Conservation (phyloP, 768 basidiomycete species). For the Stropharia rugosoannulata region DNA sequence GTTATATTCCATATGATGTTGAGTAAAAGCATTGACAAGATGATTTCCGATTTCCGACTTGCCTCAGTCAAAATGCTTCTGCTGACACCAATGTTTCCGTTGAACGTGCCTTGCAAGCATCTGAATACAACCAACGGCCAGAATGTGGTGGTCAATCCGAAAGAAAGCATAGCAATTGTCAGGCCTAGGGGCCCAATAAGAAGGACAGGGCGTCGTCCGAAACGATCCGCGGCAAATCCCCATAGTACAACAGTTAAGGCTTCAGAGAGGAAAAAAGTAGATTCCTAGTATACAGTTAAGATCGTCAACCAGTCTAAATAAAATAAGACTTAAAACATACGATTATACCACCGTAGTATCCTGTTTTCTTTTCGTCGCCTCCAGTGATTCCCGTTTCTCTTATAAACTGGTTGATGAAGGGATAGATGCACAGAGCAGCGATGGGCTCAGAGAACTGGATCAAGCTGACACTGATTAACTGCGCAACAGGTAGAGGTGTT, state of each 20-base stretch:
- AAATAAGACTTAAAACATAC: slow-evolving; percentile 4
- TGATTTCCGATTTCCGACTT: not conserved
- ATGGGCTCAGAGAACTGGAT: slow-evolving; percentile 46
- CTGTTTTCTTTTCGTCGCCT: slow-evolving; percentile 43
- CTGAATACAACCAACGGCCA: slow-evolving; percentile 26
- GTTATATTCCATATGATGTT: not conserved
- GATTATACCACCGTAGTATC: slow-evolving; percentile 49
- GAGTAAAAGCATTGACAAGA: too few species aligned
- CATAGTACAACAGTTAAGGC: slow-evolving; percentile 40
- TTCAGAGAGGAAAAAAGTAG: slow-evolving; percentile 43
- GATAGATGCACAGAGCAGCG: slow-evolving; percentile 43
- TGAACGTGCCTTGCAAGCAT: slow-evolving; percentile 35
- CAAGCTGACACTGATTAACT: slow-evolving; percentile 35
- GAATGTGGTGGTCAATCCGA: slow-evolving; percentile 41
- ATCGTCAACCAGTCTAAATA: not conserved
- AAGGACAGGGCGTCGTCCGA: slow-evolving; percentile 44
- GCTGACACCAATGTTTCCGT: slow-evolving; percentile 38
- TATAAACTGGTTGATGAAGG: slow-evolving; percentile 46
- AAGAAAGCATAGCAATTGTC: slow-evolving; percentile 34
- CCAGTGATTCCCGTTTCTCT: slow-evolving; percentile 41
- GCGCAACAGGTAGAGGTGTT: slow-evolving; percentile 39
- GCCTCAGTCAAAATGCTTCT: slow-evolving; percentile 50
- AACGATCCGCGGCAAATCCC: slow-evolving; percentile 42
- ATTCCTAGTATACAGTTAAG: slow-evolving; percentile 18
- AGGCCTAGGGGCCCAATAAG: slow-evolving; percentile 43